Evolutionary conservation across 148 eudicot species (phyloP), one percentile per base, ranked within the genome.

Genomic region (Rhododendron simsii): DNA sequence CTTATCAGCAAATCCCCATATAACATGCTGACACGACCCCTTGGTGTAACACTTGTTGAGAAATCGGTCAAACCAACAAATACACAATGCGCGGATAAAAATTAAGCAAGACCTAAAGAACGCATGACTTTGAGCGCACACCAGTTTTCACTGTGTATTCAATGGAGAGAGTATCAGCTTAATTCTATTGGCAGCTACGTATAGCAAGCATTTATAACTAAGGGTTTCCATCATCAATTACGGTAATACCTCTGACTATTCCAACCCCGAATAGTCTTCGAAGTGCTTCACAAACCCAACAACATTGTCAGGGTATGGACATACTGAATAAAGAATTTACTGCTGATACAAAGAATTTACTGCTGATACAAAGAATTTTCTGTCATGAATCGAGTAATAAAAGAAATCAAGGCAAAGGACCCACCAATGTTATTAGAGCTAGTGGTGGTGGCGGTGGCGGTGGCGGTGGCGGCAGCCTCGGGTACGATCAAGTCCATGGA

Each of bases 371-470:
- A 50, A 15, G 11, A n/a, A 23, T 23, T 41, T 41, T 44, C 10
- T 18, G 23, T 76, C 44, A 76, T 41, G 45, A 41, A 41, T 41
- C 45, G 45, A 41, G 20, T n/a, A 76, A 77, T 78, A 33, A 67
- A 45, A 30, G 48, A 75, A 80, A 57, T 35, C 7, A 83, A 26
- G 59, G 20, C 41, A 30, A 67, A 63, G 28, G 35, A 7, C 47
- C 7, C 20, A 71, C 94, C 94, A 90, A 91, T 90, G 78, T 81
- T 76, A 16, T 50, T 55, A 55, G 61, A 55, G 61, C 21, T 55
- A 55, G 61, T 11, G 61, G 37, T 48, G 78, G 89, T 45, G 67
- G 30, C 30, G 30, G 86, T 11, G 67, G 30, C 30, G 30, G 86
- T 11, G 83, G 87, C 12, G 9, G 90, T 11, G 75, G 82, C 4